Evolutionary conservation across 2,329 filamentous ascomycete genomes (phyloP).

Genomic region (Aureobasidium sp.): DNA sequence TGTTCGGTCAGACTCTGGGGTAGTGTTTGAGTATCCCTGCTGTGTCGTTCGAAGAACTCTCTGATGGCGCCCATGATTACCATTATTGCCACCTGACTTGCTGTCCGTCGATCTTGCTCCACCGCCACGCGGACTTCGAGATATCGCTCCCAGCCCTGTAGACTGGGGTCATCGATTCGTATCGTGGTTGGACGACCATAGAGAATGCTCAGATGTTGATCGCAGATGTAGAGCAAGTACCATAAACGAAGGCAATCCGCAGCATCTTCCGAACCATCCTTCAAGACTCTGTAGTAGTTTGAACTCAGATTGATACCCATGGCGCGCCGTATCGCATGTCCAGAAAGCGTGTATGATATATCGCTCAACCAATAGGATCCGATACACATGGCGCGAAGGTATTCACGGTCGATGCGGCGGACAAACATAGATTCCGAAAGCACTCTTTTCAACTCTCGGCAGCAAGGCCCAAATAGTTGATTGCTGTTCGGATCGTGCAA

Average conservation of each 20-base stretch:
- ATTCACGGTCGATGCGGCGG: constrained; percentile 45
- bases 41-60: constrained; percentile 49
- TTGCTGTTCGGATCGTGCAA: constrained; percentile 50
- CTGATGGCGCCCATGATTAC: constrained; percentile 49
- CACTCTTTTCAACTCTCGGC: constrained; percentile 49
- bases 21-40: constrained; percentile 37
- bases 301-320: constrained; percentile 33
- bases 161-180: constrained; percentile 46
- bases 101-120: constrained; percentile 47
- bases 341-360: constrained; percentile 54
- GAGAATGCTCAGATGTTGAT: constrained; percentile 56
- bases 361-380: constrained; percentile 57
- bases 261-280: constrained; percentile 34
- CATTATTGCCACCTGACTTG: constrained; percentile 51
- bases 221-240: constrained; percentile 57
- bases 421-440: constrained; percentile 52
- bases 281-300: constrained; percentile 35
- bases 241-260: constrained; percentile 51
- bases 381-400: constrained; percentile 51
- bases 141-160: constrained; percentile 51
- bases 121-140: constrained; percentile 45
- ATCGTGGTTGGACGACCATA: constrained; percentile 53
- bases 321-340: constrained; percentile 44
- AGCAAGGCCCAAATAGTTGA: constrained; percentile 46
- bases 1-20: constrained; percentile 46